Percentiles rank a stretch among this genome's conserved stretches.
phyloP scores from a whole-genome alignment of 1,284 basidiomycete species.

The Leucoagaricus sp. region DNA sequence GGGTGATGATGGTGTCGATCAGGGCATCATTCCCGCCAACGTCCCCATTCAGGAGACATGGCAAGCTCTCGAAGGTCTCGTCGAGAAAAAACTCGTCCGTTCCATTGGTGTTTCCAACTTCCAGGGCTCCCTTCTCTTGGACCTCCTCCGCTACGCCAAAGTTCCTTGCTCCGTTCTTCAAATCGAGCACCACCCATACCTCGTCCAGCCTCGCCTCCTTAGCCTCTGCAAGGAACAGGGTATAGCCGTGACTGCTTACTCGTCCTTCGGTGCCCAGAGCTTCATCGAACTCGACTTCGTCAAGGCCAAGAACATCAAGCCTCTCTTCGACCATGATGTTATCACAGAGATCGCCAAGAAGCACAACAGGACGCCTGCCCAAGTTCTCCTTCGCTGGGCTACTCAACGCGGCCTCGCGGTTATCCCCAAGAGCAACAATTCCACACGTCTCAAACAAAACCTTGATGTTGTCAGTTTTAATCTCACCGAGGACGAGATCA shows the following conservation, averaged over 20 bases:
- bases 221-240: conserved; percentile 58
- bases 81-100: conserved; percentile 66
- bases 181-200: conserved; percentile 78
- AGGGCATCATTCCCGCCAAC: conserved; percentile 36
- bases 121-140: conserved; percentile 62
- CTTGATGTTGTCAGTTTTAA: conserved; percentile 58
- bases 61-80: conserved; percentile 72
- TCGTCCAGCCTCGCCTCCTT: conserved; percentile 68
- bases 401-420: conserved; percentile 77
- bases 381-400: conserved; percentile 77
- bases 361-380: conserved; percentile 50
- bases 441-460: conserved; percentile 59
- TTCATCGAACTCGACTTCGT: conserved; percentile 66
- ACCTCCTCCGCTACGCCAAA: conserved; percentile 71
- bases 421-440: conserved; percentile 73
- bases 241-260: conserved; percentile 78
- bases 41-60: conserved; percentile 77
- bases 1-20: conserved; percentile 14
- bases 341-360: conserved; percentile 50
- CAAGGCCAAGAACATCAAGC: conserved; percentile 49
- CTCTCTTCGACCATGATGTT: conserved; percentile 54
- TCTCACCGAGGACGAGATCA: conserved; percentile 60
- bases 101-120: conserved; percentile 78
- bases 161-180: conserved; percentile 74
- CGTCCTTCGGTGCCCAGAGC: conserved; percentile 66